Evolutionary conservation across 495 filamentous ascomycete genomes (phyloP).

Genomic region (Letharia lupina): DNA sequence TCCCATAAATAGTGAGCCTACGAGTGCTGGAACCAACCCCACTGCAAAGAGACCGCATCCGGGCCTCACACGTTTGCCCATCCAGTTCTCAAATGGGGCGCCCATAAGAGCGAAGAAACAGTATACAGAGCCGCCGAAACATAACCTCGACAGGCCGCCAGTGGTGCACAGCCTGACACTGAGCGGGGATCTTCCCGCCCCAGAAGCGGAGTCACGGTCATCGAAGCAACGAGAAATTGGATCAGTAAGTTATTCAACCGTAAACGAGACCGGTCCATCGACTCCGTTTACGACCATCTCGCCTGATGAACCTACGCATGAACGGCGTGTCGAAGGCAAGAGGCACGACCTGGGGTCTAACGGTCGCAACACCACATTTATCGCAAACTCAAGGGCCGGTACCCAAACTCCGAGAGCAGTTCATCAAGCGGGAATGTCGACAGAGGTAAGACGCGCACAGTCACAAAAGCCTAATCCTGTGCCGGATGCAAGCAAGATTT

Average conservation of each 20-base stretch:
- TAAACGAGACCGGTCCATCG: neutral
- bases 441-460: neutral
- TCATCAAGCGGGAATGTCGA: neutral
- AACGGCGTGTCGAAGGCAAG: neutral
- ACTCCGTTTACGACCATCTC: neutral
- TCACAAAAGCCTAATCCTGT: neutral
- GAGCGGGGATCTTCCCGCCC: neutral
- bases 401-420: neutral
- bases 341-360: neutral
- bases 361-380: neutral
- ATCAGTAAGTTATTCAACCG: neutral
- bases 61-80: neutral
- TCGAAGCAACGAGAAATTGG: neutral
- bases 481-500: neutral
- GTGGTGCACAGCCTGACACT: neutral
- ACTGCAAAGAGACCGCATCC: neutral
- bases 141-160: neutral
- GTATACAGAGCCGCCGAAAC: neutral
- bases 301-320: neutral
- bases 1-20: neutral
- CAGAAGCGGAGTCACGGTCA: neutral
- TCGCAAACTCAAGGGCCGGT: neutral
- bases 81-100: neutral
- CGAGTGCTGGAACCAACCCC: neutral
- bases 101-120: neutral